These are phyloP conservation scores for Linnemannia elongata DNA, from an alignment of 192 early-diverging fungal species.

Conservation along the genomic window DNA sequence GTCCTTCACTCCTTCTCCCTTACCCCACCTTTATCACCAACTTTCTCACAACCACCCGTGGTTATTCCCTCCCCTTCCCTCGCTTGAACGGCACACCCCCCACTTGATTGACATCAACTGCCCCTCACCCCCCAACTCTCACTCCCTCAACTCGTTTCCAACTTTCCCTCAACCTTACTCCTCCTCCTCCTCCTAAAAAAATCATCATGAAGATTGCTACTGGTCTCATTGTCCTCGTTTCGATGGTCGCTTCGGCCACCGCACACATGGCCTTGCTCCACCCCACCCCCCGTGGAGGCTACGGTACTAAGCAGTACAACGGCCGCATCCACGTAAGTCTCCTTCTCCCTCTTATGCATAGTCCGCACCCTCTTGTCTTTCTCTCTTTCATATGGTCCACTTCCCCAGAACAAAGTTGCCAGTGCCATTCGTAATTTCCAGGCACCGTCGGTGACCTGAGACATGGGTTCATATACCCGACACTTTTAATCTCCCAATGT, in stretches of 20 bases:
- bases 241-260: constrained; percentile 37
- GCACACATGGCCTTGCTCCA: constrained; percentile 47
- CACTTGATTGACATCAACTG: constrained; percentile 14
- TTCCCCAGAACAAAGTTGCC: too few species aligned
- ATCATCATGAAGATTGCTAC: constrained; percentile 43
- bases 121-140: background rate
- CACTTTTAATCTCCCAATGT: background rate
- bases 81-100: constrained; percentile 1
- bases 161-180: background rate
- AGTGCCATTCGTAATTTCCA: too few species aligned
- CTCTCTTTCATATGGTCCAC: too few species aligned
- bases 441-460: background rate
- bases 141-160: background rate
- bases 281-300: constrained; percentile 50
- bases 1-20: background rate
- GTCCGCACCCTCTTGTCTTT: background rate
- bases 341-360: background rate
- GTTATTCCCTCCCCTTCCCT: background rate
- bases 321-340: constrained; percentile 44
- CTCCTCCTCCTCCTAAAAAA: background rate
- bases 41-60: background rate
- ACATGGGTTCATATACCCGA: background rate
- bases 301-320: constrained; percentile 33
- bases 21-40: background rate
- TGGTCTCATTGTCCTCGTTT: constrained; percentile 21